Percentiles rank a stretch among this genome's conserved stretches.
Evolutionary conservation across 2,329 filamentous ascomycete species (phyloP).

Genomic region (Furcasterigmium furcatum): DNA sequence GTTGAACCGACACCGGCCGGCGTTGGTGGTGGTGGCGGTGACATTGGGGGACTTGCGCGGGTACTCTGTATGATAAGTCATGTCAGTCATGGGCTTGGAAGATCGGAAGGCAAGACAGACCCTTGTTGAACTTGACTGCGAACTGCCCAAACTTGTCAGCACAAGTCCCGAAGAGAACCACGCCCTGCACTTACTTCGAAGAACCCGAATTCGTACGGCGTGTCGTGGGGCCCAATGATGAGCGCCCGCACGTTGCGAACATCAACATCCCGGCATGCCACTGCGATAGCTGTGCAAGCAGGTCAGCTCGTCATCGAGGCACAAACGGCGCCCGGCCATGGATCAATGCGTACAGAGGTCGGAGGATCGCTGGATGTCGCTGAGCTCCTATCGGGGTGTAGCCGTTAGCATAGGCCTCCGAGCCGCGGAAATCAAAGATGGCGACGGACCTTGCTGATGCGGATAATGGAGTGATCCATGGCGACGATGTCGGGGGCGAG

Average conservation of each 20-base stretch:
- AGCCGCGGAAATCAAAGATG: neutral
- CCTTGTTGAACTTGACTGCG: constrained; percentile 70
- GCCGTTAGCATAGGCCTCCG: neutral
- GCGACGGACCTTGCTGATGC: constrained; percentile 73
- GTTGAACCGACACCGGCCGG: constrained; percentile 87
- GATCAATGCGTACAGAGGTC: constrained; percentile 67
- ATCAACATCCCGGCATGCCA: constrained; percentile 83
- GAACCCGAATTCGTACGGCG: constrained; percentile 95
- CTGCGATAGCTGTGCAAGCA: constrained; percentile 68
- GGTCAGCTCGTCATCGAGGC: neutral
- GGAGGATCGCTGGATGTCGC: constrained; percentile 76
- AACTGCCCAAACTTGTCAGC: constrained; percentile 54
- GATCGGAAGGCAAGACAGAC: constrained; percentile 32
- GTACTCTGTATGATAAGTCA: constrained; percentile 61
- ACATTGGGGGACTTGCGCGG: constrained; percentile 64
- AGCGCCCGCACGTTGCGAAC: constrained; percentile 84
- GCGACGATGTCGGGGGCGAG: constrained; percentile 37
- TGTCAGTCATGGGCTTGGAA: constrained; percentile 6
- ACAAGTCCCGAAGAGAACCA: constrained; percentile 3
- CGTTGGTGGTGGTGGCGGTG: constrained; percentile 78
- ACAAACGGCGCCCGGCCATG: neutral
- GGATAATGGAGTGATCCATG: constrained; percentile 84
- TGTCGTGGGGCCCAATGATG: constrained; percentile 89
- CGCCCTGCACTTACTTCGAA: constrained; percentile 90
- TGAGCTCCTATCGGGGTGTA: constrained; percentile 66